phyloP scores from a whole-genome alignment of 2,329 filamentous ascomycete genomes.

The Venturia carpophila region DNA sequence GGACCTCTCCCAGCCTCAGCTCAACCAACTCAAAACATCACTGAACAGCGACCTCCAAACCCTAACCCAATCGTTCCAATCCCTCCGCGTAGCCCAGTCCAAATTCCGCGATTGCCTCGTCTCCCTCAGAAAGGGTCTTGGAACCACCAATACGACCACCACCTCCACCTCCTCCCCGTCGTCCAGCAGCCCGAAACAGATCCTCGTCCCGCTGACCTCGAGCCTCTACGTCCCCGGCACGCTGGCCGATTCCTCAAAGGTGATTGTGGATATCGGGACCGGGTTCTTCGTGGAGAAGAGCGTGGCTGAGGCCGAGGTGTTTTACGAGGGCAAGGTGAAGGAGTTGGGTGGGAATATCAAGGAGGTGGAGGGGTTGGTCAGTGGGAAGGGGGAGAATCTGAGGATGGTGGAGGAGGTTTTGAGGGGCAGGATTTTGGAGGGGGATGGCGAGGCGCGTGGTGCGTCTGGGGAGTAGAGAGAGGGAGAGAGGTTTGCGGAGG shows the following conservation, averaged over 20 bases:
- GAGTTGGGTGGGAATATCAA: conserved; percentile 57
- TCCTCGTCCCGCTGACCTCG: conserved; percentile 90
- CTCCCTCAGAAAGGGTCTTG: conserved; percentile 58
- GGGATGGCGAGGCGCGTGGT: background rate
- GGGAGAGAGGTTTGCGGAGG: background rate
- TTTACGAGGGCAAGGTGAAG: conserved; percentile 62
- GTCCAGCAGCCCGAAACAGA: conserved; percentile 30
- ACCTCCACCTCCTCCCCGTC: background rate
- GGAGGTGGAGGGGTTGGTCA: conserved; percentile 60
- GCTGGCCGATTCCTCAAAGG: conserved; percentile 63
- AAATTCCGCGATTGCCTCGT: conserved; percentile 88
- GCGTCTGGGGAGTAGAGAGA: background rate
- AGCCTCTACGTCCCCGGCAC: conserved; percentile 88
- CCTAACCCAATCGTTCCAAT: conserved; percentile 80
- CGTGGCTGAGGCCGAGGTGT: conserved; percentile 53
- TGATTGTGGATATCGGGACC: conserved; percentile 87
- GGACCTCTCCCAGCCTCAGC: conserved; percentile 73
- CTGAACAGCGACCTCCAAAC: conserved; percentile 95
- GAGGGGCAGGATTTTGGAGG: conserved; percentile 5
- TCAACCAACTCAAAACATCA: conserved; percentile 88
- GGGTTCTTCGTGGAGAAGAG: conserved; percentile 91
- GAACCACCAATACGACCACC: conserved; percentile 20
- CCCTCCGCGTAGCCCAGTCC: conserved; percentile 79
- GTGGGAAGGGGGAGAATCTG: conserved; percentile 74
- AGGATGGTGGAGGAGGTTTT: conserved; percentile 71